These are phyloP conservation scores for Colletotrichum lindemuthianum DNA, from an alignment of 2,329 filamentous ascomycete species.

Conservation along the genomic window DNA sequence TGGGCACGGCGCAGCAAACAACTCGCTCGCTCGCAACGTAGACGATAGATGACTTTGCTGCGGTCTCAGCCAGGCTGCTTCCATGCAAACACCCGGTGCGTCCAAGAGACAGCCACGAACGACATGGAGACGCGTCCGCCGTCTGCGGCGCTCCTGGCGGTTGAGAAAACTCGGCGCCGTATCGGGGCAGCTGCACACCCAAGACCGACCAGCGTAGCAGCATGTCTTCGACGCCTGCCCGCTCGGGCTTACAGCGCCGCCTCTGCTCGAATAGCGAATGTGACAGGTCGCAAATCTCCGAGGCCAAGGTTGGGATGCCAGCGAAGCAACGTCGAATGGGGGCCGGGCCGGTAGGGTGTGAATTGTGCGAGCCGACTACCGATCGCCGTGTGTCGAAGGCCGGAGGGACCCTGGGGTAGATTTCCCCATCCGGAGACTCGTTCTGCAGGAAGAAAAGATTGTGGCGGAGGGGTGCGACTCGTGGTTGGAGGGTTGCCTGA, in stretches of 20 bases:
- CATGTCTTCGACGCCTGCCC: slow-evolving; percentile 22
- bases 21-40: slow-evolving; percentile 9
- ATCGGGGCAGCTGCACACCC: slow-evolving; percentile 26
- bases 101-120: slow-evolving; percentile 11
- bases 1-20: slow-evolving; percentile 27
- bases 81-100: slow-evolving; percentile 21
- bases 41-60: not conserved
- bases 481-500: slow-evolving; percentile 1
- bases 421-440: slow-evolving; percentile 17
- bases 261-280: slow-evolving; percentile 1
- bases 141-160: not conserved
- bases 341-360: slow-evolving; percentile 25
- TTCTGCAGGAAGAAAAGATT: slow-evolving; percentile 13
- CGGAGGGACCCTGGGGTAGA: slow-evolving; percentile 15
- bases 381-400: slow-evolving; percentile 23
- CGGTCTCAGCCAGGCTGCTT: slow-evolving; percentile 20
- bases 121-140: slow-evolving; percentile 16
- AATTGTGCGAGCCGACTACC: slow-evolving; percentile 32
- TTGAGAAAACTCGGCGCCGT: slow-evolving; percentile 5
- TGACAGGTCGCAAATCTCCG: slow-evolving; percentile 26
- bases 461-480: slow-evolving; percentile 19
- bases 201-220: slow-evolving; percentile 29
- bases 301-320: slow-evolving; percentile 18
- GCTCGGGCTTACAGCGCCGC: slow-evolving; percentile 7
- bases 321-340: slow-evolving; percentile 26